Evolutionary conservation across 805 yeast species (phyloP), one percentile per base, ranked within the genome.

Genomic region (Geotrichum ghanense): DNA sequence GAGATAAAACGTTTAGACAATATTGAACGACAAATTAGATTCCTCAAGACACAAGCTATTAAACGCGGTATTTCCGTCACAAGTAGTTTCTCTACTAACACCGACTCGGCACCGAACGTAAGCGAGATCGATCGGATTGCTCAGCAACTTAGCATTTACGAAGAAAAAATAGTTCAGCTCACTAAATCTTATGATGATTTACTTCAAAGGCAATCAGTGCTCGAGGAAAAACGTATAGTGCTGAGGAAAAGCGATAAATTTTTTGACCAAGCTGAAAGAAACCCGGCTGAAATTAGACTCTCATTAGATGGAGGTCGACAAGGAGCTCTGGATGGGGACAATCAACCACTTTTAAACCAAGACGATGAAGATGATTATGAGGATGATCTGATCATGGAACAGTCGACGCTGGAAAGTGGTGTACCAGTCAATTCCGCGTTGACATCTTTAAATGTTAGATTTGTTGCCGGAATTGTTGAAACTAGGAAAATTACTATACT

Each of bases 1-100:
- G 97, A 92, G 58, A 75, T 87, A 46, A 77, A 96, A 56, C 74
- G 76, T 45, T 70, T 87, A 47, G 97, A 89, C 62, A 81, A 83
- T 56, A 75, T 81, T 7, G 88, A 86, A 61, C 76, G 95, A 52
- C 95, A 89, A 61, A 73, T 79, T 47, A 69, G 83, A n/a, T 65
- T 57, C 43, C 55, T 64, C 43, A 48, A 50, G 22, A 24, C 54
- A 12, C 63, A 63, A 44, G 53, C 61, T n/a, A 56, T 49, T 44
- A 53, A 51, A 44, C 58, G 56, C 31, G 52, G 53, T 34, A 52
- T 64, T 21, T 49, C 57, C 19, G 51, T 54, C 12, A 43, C 5
- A 14, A 17, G 14, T 19, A 17, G 20, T 9, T 43, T 31, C 27
- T 34, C 42, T 20, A 42, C 31, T 10, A 46, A 35, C 42, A 20